Percentiles rank a stretch among this genome's conserved stretches.
phyloP scores from a whole-genome alignment of 768 basidiomycete genomes.

The Pleurotus salmoneostramineus region DNA sequence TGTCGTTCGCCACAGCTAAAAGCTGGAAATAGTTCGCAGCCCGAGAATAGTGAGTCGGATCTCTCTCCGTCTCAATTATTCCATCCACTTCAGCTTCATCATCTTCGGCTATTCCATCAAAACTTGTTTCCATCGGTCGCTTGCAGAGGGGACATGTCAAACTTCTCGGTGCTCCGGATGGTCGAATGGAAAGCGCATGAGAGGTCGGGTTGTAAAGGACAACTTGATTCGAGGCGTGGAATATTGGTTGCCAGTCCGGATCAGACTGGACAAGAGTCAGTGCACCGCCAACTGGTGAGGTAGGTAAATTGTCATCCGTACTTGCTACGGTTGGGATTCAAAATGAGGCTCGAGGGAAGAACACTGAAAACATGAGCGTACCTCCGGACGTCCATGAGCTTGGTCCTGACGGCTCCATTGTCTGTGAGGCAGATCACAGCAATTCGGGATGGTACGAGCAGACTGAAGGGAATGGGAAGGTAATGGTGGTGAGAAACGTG shows the following conservation, averaged over 20 bases:
- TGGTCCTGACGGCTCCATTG: no score
- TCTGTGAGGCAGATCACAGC: no score
- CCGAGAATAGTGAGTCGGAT: constrained; percentile 44
- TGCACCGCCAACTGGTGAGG: constrained; percentile 2
- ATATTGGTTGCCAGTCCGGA: constrained; percentile 70
- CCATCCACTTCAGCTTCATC: constrained; percentile 21
- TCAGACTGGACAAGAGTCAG: constrained; percentile 15
- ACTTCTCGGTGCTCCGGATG: constrained; percentile 19
- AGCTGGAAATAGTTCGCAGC: constrained; percentile 81
- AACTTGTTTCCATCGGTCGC: constrained; percentile 42
- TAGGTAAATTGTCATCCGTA: neutral
- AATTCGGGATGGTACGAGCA: no score
- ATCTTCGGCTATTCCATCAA: constrained; percentile 16
- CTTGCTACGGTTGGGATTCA: neutral
- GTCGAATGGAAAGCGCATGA: constrained; percentile 71
- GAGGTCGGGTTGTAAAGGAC: constrained; percentile 86
- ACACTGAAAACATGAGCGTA: no score
- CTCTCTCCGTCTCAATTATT: constrained; percentile 28
- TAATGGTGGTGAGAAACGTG: no score
- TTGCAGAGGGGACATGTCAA: constrained; percentile 75
- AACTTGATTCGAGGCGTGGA: constrained; percentile 81
- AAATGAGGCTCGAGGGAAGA: no score
- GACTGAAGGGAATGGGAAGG: no score
- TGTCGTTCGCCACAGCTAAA: constrained; percentile 69
- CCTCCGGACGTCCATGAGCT: no score